A percentile compares a stretch with the other conserved stretches of the same genome.
These are phyloP conservation scores for Auricularia sp. DNA, from an alignment of 768 basidiomycete genomes.

Conservation along the genomic window DNA sequence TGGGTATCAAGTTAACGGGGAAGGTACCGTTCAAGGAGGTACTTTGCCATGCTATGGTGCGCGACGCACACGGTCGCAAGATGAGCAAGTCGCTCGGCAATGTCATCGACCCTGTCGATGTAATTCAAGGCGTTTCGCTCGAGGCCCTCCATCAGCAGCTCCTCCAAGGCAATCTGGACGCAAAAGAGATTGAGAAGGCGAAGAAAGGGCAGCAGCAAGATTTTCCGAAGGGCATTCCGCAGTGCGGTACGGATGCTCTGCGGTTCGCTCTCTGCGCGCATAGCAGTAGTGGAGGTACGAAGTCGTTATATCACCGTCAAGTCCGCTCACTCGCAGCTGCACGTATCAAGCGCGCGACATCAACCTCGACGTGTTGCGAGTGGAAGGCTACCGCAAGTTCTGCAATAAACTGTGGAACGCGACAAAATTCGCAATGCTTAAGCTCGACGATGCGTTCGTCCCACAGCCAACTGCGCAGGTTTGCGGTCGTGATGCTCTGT, in stretches of 20 bases:
- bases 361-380: slow-evolving; percentile 89
- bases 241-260: slow-evolving; percentile 95
- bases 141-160: slow-evolving; percentile 79
- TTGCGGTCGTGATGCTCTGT: slow-evolving; percentile 9
- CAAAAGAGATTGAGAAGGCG: slow-evolving; percentile 85
- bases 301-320: not conserved
- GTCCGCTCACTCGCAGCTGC: not conserved
- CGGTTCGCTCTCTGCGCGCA: slow-evolving; percentile 94
- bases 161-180: slow-evolving; percentile 84
- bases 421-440: slow-evolving; percentile 98
- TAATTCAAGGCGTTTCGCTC: slow-evolving; percentile 75
- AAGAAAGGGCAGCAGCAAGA: slow-evolving; percentile 96
- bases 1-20: slow-evolving; percentile 82
- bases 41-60: slow-evolving; percentile 96
- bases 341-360: slow-evolving; percentile 72
- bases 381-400: slow-evolving; percentile 98
- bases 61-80: slow-evolving; percentile 92
- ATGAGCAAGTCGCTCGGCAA: slow-evolving; percentile 99
- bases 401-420: slow-evolving; percentile 99
- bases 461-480: slow-evolving; percentile 65
- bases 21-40: slow-evolving; percentile 93
- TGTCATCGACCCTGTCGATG: slow-evolving; percentile 93
- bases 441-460: slow-evolving; percentile 75
- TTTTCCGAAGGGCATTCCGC: slow-evolving; percentile 97
- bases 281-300: slow-evolving; percentile 63